These are phyloP conservation scores for Tulasnella sp. DNA, from an alignment of 768 basidiomycete genomes.

Conservation along the genomic window DNA sequence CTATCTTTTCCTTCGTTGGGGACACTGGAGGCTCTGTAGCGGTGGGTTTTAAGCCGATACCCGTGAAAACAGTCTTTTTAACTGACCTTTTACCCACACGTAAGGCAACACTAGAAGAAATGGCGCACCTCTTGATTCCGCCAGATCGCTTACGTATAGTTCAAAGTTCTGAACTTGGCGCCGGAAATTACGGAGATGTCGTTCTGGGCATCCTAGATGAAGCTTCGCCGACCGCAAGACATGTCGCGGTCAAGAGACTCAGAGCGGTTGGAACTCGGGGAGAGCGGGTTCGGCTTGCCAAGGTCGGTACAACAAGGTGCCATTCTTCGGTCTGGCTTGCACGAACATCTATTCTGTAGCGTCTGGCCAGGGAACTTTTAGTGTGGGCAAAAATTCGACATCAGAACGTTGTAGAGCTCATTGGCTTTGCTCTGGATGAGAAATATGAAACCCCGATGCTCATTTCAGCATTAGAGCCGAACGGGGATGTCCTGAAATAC, in stretches of 20 bases:
- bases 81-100: neutral
- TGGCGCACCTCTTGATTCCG: neutral
- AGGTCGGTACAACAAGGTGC: neutral
- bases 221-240: neutral
- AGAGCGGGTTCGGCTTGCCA: neutral
- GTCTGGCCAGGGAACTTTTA: neutral
- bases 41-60: neutral
- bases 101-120: neutral
- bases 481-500: neutral
- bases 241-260: neutral
- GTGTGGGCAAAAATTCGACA: neutral
- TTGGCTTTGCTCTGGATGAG: neutral
- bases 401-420: neutral
- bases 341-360: neutral
- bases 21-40: neutral
- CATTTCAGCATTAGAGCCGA: neutral
- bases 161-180: neutral
- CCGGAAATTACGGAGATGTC: neutral
- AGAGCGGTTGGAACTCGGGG: neutral
- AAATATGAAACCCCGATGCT: neutral
- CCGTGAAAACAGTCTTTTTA: no score
- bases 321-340: neutral
- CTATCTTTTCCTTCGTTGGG: neutral
- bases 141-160: neutral
- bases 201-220: neutral